These are phyloP conservation scores for Plasmodium vinckei DNA, from an alignment of 169 alveolate genomes.

Conservation along the genomic window DNA sequence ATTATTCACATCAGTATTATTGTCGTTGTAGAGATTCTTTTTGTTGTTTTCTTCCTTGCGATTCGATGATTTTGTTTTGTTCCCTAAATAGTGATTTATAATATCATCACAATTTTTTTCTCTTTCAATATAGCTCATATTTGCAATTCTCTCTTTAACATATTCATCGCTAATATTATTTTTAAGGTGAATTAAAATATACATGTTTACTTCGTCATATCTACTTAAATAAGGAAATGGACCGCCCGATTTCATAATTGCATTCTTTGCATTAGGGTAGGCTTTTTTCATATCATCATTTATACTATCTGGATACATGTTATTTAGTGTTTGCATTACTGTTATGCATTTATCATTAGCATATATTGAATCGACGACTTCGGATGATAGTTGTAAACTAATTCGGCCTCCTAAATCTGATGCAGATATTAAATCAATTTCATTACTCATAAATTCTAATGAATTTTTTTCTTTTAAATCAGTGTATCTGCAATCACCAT, in stretches of 20 bases:
- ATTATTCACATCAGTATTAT: not conserved
- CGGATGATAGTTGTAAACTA: slow-evolving; percentile 82
- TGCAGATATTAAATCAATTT: slow-evolving; percentile 82
- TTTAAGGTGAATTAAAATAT: slow-evolving; percentile 80
- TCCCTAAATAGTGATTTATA: slow-evolving; percentile 10
- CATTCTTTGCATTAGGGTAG: slow-evolving; percentile 79
- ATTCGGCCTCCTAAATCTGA: slow-evolving; percentile 84
- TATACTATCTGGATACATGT: slow-evolving; percentile 63
- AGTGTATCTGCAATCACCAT: slow-evolving; percentile 34
- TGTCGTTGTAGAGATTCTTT: not conserved
- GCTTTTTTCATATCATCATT: slow-evolving; percentile 74
- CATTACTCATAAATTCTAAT: slow-evolving; percentile 85
- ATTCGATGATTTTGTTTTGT: not conserved
- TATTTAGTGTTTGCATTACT: slow-evolving; percentile 81
- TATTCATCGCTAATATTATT: slow-evolving; percentile 56
- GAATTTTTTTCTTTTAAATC: slow-evolving; percentile 82
- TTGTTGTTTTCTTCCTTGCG: not conserved
- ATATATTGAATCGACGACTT: slow-evolving; percentile 58
- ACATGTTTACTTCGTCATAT: slow-evolving; percentile 82
- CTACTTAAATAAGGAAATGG: slow-evolving; percentile 83
- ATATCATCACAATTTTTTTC: slow-evolving; percentile 26
- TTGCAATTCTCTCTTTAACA: slow-evolving; percentile 53
- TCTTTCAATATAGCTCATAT: slow-evolving; percentile 51
- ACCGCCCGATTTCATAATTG: slow-evolving; percentile 82
- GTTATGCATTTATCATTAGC: slow-evolving; percentile 66